phyloP scores from a whole-genome alignment of 768 basidiomycete genomes.

The Podaxis pistillaris region DNA sequence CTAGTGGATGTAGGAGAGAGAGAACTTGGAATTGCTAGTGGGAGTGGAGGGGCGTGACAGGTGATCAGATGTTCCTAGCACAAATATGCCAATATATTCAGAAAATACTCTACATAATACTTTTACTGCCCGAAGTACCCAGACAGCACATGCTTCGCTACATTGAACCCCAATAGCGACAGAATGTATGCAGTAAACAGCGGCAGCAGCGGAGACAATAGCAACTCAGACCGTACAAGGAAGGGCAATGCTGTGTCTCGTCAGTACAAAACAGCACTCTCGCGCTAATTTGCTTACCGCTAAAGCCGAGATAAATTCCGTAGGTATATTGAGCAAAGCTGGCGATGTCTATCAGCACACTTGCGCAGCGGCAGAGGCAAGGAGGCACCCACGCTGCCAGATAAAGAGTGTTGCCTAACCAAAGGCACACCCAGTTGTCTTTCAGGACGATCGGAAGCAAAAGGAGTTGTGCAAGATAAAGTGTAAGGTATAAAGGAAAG shows the following conservation, averaged over 20 bases:
- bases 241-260: constrained; percentile 81
- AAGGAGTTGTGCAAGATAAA: constrained; percentile 87
- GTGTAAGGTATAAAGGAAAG: constrained; percentile 88
- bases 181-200: constrained; percentile 84
- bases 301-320: constrained; percentile 85
- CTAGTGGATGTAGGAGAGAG: constrained; percentile 14
- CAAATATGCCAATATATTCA: constrained; percentile 13
- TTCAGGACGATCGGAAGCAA: constrained; percentile 80
- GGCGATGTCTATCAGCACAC: constrained; percentile 3
- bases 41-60: constrained; percentile 11
- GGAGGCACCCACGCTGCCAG: constrained; percentile 69
- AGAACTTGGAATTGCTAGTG: constrained; percentile 2
- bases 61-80: constrained; percentile 9
- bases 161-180: constrained; percentile 88
- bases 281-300: constrained; percentile 46
- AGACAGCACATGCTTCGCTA: constrained; percentile 76
- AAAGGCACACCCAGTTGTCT: constrained; percentile 92
- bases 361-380: not conserved
- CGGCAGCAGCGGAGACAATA: constrained; percentile 88
- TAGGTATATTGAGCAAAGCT: constrained; percentile 91
- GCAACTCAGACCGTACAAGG: constrained; percentile 82
- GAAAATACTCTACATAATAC: constrained; percentile 8
- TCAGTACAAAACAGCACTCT: not conserved
- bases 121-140: constrained; percentile 58
- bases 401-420: constrained; percentile 90